A percentile compares a stretch with the other conserved stretches of the same genome.
Evolutionary conservation across 176 grass and related monocot species (phyloP).

Genomic region (Otatea glauca): DNA sequence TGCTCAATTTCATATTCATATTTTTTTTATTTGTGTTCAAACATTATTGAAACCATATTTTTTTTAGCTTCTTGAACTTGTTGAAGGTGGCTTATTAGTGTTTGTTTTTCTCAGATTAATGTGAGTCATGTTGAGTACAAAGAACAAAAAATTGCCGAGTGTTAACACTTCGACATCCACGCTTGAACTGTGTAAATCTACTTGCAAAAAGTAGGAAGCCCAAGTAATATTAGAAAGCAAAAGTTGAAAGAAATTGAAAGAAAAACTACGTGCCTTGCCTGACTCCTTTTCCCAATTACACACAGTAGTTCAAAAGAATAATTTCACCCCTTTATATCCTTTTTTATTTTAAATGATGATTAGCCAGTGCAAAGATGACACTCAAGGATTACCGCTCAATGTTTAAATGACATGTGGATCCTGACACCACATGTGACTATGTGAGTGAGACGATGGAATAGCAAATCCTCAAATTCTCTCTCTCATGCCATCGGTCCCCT

Average conservation of each 20-base stretch:
- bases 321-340: background rate
- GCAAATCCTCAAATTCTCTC: background rate
- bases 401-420: background rate
- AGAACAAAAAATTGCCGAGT: background rate
- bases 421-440: background rate
- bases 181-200: background rate
- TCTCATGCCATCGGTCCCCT: too few species aligned
- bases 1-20: background rate
- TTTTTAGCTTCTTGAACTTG: background rate
- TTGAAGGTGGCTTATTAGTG: background rate
- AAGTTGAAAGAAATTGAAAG: background rate
- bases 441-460: background rate
- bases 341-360: background rate
- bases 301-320: background rate
- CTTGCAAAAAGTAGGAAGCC: background rate
- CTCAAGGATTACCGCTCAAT: background rate
- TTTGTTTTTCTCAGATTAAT: background rate
- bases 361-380: background rate
- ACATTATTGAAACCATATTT: background rate
- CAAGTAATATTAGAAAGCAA: background rate
- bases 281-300: background rate
- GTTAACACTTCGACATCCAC: background rate
- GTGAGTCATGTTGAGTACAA: background rate
- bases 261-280: background rate
- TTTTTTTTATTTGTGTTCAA: background rate